Evolutionary conservation across 129 eudicot genomes (phyloP).

Genomic region (Logfia minima): DNA sequence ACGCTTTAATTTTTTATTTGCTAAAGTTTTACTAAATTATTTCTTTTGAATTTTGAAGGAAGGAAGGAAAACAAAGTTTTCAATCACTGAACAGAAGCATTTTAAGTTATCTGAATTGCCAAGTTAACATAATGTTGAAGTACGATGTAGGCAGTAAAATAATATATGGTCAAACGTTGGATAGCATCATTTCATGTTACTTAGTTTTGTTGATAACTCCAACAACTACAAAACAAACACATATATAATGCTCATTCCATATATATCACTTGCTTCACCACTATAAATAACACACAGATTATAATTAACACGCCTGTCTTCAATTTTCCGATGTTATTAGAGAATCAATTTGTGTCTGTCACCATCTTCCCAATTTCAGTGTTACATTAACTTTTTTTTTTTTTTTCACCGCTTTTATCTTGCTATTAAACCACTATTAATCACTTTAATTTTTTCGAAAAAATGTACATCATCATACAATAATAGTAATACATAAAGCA

Average conservation of each 20-base stretch:
- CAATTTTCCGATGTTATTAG: too few relatives aligned
- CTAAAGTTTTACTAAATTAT: background rate
- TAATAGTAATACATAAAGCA: too few relatives aligned
- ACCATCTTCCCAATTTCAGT: too few relatives aligned
- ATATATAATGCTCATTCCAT: background rate
- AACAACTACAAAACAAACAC: background rate
- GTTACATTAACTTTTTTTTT: background rate
- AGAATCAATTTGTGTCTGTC: too few relatives aligned
- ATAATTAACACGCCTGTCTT: too few relatives aligned
- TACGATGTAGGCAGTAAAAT: background rate
- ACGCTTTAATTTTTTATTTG: background rate
- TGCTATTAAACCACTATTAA: too few relatives aligned
- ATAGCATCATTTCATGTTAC: constrained; percentile 4
- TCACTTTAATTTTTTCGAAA: too few relatives aligned
- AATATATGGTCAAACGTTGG: background rate
- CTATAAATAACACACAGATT: background rate
- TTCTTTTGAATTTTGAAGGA: background rate
- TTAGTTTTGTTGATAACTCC: background rate
- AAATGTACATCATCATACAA: too few relatives aligned
- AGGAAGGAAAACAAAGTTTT: background rate
- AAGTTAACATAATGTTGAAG: background rate
- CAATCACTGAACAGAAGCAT: background rate
- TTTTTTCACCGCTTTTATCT: too few relatives aligned
- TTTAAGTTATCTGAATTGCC: background rate
- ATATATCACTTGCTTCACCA: background rate